Percentiles rank a stretch among this genome's conserved stretches.
Conservation (phyloP, 139 green algal genomes). For the Chlorella sorokiniana region DNA sequence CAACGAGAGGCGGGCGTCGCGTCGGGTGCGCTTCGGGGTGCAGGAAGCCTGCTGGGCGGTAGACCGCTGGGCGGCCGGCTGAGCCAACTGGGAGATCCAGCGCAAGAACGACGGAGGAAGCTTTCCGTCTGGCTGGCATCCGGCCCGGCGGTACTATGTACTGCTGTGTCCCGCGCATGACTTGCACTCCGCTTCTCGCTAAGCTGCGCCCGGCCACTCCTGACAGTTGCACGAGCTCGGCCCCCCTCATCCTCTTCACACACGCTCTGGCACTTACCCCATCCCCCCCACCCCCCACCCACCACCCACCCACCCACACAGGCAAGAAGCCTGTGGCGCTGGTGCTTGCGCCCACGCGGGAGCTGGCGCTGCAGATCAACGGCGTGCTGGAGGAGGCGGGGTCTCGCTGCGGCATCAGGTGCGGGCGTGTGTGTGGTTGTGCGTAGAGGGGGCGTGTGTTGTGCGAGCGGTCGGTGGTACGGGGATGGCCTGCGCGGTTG, state of each 20-base stretch:
- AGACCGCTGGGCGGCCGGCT: too few relatives aligned
- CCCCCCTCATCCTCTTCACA: neutral
- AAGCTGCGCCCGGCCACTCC: too few relatives aligned
- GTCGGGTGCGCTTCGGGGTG: neutral
- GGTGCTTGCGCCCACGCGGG: conserved; percentile 88
- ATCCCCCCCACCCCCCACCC: neutral
- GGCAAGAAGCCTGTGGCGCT: conserved; percentile 72
- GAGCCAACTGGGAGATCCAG: too few relatives aligned
- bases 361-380: conserved; percentile 90
- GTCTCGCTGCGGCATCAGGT: conserved; percentile 46
- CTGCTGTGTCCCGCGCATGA: too few relatives aligned
- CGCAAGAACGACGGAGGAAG: too few relatives aligned
- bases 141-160: too few relatives aligned
- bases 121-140: too few relatives aligned
- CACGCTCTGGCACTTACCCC: neutral
- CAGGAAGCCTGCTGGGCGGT: neutral
- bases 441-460: too few relatives aligned
- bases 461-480: neutral
- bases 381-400: conserved; percentile 73
- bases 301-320: neutral
- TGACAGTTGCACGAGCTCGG: too few relatives aligned
- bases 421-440: neutral
- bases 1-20: conserved; percentile 46
- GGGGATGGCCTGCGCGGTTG: too few relatives aligned
- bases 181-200: too few relatives aligned